Evolutionary conservation across 164 flowering plant genomes (phyloP).

Genomic region (Brasenia schreberi): DNA sequence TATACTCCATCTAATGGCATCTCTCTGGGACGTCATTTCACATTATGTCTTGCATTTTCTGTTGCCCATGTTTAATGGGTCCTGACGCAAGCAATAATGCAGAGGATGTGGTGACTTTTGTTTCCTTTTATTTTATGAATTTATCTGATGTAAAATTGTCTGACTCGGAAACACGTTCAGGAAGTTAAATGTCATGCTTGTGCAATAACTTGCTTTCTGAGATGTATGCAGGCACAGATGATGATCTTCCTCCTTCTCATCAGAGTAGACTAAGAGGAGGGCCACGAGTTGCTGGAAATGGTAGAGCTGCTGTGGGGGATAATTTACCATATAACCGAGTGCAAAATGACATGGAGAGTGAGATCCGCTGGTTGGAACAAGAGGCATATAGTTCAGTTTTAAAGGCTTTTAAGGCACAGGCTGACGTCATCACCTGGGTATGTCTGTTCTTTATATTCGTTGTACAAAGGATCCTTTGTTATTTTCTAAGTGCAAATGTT

Average conservation of each 20-base stretch:
- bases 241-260: constrained; percentile 80
- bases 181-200: no score
- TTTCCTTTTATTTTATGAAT: no score
- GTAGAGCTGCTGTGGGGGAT: constrained; percentile 47
- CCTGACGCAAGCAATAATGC: no score
- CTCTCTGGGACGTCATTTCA: no score
- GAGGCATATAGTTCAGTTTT: constrained; percentile 81
- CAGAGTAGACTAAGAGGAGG: constrained; percentile 64
- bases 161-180: no score
- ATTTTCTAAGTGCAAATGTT: constrained; percentile 4
- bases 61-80: no score
- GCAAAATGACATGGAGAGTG: constrained; percentile 58
- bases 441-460: not conserved
- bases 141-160: no score
- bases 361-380: constrained; percentile 76
- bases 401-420: constrained; percentile 92
- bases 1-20: no score
- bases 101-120: no score
- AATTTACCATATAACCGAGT: constrained; percentile 26
- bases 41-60: no score
- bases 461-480: not conserved
- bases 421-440: constrained; percentile 98
- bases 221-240: constrained; percentile 44
- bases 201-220: not conserved
- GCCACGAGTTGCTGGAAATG: constrained; percentile 43